Evolutionary conservation across 768 basidiomycete genomes (phyloP), one percentile per base, ranked within the genome.

Genomic region (Boletus tylopilopsis): DNA sequence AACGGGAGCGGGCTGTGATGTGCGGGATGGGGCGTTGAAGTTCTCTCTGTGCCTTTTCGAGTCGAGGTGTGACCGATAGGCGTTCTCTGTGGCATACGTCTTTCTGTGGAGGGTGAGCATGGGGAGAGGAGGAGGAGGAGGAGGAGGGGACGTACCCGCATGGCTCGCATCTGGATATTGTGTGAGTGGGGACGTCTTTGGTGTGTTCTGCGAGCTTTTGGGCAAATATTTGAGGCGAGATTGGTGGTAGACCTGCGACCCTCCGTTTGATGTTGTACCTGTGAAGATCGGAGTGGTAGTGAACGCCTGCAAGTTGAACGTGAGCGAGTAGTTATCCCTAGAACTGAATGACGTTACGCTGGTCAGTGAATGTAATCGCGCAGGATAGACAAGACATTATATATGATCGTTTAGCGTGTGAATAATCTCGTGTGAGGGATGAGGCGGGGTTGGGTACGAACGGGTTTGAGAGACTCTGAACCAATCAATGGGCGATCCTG

Each of bases 261-360:
- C 93, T 84, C 56, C 94, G 87, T 75, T 95, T 95, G 84, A 97
- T 92, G 64, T 99, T 99, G 72, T 99, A 99, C 45, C 94, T 77
- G 72, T 99, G 96, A 68, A 90, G 88, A 69, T 99, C 96, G 22
- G 91, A 90, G 55, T 84, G 82, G 68, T 95, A 97, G 66, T 99
- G 96, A 0, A 73, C 71, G 51, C 95, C 89, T 91, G 58, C 18
- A 56, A n/a, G 16, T 15, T 18, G n/a, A 34, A 16, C 6, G 8
- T 0, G 33, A 18, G 16, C 6, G 6, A n/a, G 32, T n/a, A n/a
- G n/a, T n/a, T n/a, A n/a, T n/a, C n/a, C n/a, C n/a, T n/a, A n/a
- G n/a, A n/a, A n/a, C n/a, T n/a, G n/a, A n/a, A 34, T 32, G 21
- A 74, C 84, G 42, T n/a, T 57, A 89, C 89, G 79, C 69, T 98